Base-by-base conservation (phyloP, 345 rosid species). In the Pelargonium nanum region DNA sequence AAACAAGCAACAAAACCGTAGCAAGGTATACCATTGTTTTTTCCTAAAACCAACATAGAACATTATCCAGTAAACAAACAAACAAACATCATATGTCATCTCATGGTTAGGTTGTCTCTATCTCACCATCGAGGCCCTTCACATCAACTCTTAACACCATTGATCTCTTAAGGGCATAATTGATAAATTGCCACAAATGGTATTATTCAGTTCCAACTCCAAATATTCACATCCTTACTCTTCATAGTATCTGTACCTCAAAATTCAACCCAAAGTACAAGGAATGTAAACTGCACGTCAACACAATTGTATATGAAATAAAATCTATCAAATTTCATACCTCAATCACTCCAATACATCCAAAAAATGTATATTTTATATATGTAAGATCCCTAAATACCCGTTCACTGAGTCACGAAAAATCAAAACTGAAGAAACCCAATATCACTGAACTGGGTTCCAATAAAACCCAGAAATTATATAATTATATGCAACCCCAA, bases 401-500 rank as follows among this genome's bases (percentile, higher is more conserved):
- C 4, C 45, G 12, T 34, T 10, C 45, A 34, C 45, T 34, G 45
- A 34, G 45, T 34, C 45, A 34, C 6, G 4, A 34, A 34, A 9
- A 34, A 34, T 10, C 45, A 34, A 3, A 34, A 19, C 26, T 22
- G 25, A 55, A 55, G 24, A 15, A 22, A 24, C 50, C 40, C 52
- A 60, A 20, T 44, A 58, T 19, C 22, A 19, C 45, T 44, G 24
- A 26, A 22, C 26, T 4, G 55, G 64, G 17, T 44, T 64, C 58
- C 20, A 10, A 55, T 13, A 17, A 28, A 56, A 60, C 9, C 57
- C 53, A 13, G 19, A 0, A 48, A 2, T 24, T 26, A 22, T 26
- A 10, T 15, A 54, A 5, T 17, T 6, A 20, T 25, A 10, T 28
- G 8, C 19, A 30, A 20, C 1, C 6, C 58, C 55, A 57, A 20